Evolutionary conservation across 2,329 filamentous ascomycete genomes (phyloP), one percentile per base, ranked within the genome.

Genomic region (Lojkania enalia): DNA sequence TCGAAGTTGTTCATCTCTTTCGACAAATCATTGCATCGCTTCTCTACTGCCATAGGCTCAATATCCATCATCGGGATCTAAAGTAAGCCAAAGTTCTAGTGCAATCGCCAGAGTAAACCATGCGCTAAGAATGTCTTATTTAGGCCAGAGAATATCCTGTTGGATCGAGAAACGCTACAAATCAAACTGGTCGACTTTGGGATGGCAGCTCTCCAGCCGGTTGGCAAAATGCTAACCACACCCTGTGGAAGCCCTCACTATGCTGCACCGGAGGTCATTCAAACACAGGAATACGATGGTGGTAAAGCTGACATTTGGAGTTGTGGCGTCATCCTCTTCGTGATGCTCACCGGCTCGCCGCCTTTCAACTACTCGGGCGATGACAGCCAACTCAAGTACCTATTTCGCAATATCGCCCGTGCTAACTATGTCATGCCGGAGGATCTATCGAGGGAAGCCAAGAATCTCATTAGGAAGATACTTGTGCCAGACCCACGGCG

Each of bases 121-220:
- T n/a, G n/a, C n/a, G n/a, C n/a, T n/a, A n/a, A n/a, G n/a, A n/a
- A n/a, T n/a, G n/a, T n/a, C n/a, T n/a, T n/a, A n/a, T n/a, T n/a
- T n/a, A n/a, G n/a, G 71, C 94, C 91, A 0, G 94, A 99, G 71
- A 99, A 99, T 60, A 96, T 99, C 35, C 77, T 99, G 14, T 78
- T 99, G 39, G 90, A 90, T 45, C 76, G 77, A 2, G 76, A 85
- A 4, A 72, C 67, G 35, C 80, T 86, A 41, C 84, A 88, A 46
- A 84, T 97, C 68, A 99, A 97, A 72, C 85, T 99, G 58, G 92
- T 92, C 39, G 94, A 99, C 69, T 99, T 99, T 69, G 92, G 94
- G 31, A 96, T 99, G 91, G 94, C 94, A 33, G 92, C 92, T 3
- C 77, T 97, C 31, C 92, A 97, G 67, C 88, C 88, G 3, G 80